A percentile compares a stretch with the other conserved stretches of the same genome.
Conservation (phyloP, 2,329 filamentous ascomycete species). For the Graphilbum ipis-grandicollis region DNA sequence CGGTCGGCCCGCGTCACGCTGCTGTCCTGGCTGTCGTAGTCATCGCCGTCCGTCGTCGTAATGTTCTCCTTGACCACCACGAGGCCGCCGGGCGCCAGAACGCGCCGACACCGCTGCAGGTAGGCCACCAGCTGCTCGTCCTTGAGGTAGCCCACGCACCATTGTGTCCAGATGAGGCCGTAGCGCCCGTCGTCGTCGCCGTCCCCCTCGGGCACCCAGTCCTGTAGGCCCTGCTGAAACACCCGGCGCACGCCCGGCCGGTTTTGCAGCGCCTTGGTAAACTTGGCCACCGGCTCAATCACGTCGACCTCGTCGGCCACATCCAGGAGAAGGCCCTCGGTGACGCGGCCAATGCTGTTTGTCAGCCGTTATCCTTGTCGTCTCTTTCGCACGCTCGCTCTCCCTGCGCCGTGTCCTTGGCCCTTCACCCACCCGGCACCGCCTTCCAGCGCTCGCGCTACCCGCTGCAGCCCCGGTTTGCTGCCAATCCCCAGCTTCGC, state of each 20-base stretch:
- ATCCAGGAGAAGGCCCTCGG: constrained; percentile 54
- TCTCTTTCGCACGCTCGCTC: too few species aligned
- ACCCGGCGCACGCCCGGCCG: constrained; percentile 43
- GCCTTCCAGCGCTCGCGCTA: constrained; percentile 19
- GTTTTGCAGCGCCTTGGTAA: constrained; percentile 45
- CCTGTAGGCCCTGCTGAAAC: constrained; percentile 57
- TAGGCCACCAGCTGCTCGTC: constrained; percentile 56
- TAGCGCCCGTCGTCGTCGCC: constrained; percentile 30
- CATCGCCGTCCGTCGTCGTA: constrained; percentile 36
- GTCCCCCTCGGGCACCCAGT: constrained; percentile 35
- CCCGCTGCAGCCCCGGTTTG: constrained; percentile 14
- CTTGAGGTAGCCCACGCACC: constrained; percentile 72
- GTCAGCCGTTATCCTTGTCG: not conserved
- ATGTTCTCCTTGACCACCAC: constrained; percentile 75
- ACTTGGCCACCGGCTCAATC: constrained; percentile 71
- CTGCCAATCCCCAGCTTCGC: constrained; percentile 42
- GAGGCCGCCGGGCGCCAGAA: constrained; percentile 24
- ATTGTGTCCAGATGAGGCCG: constrained; percentile 77
- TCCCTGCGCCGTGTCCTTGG: too few species aligned
- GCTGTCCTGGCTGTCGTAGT: constrained; percentile 60
- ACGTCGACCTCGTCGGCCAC: constrained; percentile 61
- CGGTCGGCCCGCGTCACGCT: constrained; percentile 61
- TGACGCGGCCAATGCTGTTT: constrained; percentile 63
- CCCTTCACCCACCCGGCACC: constrained; percentile 21
- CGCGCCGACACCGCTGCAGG: constrained; percentile 39